Base-by-base conservation (phyloP, 805 yeast genomes). In the Lipomyces kockii region DNA sequence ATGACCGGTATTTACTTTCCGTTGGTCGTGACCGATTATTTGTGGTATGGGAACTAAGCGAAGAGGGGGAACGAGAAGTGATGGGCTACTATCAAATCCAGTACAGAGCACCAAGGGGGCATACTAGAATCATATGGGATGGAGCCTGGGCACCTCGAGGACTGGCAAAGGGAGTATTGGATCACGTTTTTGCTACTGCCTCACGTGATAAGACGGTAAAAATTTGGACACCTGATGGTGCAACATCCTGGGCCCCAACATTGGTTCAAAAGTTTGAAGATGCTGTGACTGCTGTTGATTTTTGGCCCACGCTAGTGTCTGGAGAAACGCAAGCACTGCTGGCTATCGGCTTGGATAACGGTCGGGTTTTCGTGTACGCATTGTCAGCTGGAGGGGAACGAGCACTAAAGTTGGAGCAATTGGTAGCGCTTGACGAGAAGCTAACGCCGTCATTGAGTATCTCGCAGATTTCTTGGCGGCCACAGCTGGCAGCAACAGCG, bases 121-220 rank as follows among this genome's bases (percentile, higher is more conserved):
- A 96, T 76, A 78, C 89, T 1, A 86, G 98, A 78, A 94, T 95
- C 73, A 86, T 95, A 55, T 96, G 99, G 99, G 98, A 95, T 79
- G 88, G 94, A 76, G 85, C 90, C 51, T 95, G 98, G 97, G 80
- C 88, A 0, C 91, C 92, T 3, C 29, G 27, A 3, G 68, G 61
- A 2, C 20, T 61, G 14, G 25, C 43, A 25, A n/a, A 25, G 2
- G 62, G 53, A 20, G 39, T 9, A 8, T 29, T 22, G n/a, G 37
- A 27, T 12, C 54, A 61, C 32, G 76, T 77, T n/a, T 93, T 94
- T 74, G 83, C 72, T 11, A 71, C 75, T 5, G 74, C 61, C 39
- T 70, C 74, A 2, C 86, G 99, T 77, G 99, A 95, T 77, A 90
- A 88, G 74, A 84, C 87, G 2, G 76, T 93, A 60, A 91, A 90